Percentiles rank a stretch among this genome's conserved stretches.
Conservation (phyloP, 192 early-diverging fungal genomes). For the Podila epigama region DNA sequence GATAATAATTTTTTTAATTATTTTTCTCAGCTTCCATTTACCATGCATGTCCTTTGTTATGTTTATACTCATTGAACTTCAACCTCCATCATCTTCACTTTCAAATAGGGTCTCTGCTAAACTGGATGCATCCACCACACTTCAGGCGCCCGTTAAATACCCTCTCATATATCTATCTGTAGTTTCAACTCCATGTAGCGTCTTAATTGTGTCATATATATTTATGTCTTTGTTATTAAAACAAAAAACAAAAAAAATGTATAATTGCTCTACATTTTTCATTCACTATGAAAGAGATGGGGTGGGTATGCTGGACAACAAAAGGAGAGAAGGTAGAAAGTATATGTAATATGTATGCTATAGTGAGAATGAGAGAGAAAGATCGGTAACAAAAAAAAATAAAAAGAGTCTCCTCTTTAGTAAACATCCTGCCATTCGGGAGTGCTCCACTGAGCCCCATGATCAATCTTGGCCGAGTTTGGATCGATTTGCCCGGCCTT, state of each 20-base stretch:
- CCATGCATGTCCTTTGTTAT: neutral
- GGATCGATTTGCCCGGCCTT: conserved; percentile 33
- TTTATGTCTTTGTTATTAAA: neutral
- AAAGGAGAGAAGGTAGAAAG: neutral
- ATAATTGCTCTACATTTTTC: neutral
- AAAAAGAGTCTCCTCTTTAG: neutral
- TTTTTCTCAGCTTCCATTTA: neutral
- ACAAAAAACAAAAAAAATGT: neutral
- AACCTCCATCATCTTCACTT: too few species aligned
- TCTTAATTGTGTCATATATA: too few species aligned
- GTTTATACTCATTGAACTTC: too few species aligned
- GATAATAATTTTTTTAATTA: neutral
- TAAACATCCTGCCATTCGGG: conserved; percentile 31
- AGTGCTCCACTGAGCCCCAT: conserved; percentile 12
- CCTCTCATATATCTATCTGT: too few species aligned
- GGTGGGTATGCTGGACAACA: neutral
- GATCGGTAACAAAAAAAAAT: neutral
- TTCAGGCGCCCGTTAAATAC: too few species aligned
- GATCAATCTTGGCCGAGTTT: conserved; percentile 18
- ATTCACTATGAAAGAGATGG: neutral
- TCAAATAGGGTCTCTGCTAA: too few species aligned
- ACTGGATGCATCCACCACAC: too few species aligned
- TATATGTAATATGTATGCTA: neutral
- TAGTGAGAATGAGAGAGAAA: neutral
- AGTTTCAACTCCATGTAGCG: too few species aligned